A percentile compares a stretch with the other conserved stretches of the same genome.
These are phyloP conservation scores for Fusarium annulatum DNA, from an alignment of 2,329 filamentous ascomycete genomes.

Conservation along the genomic window DNA sequence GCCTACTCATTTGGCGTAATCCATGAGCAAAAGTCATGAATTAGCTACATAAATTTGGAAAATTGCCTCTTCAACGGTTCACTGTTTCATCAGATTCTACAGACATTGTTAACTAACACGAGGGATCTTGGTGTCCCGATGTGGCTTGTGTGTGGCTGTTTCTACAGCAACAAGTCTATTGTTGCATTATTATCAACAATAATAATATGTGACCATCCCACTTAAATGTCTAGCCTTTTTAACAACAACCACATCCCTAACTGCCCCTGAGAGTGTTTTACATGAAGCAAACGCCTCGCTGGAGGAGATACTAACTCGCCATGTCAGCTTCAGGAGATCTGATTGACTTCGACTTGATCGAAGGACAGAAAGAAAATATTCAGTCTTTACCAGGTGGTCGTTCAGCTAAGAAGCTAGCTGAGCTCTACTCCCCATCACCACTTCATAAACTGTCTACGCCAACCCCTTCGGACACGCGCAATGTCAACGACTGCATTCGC, in stretches of 20 bases:
- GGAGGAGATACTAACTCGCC: constrained; percentile 44
- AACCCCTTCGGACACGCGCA: constrained; percentile 77
- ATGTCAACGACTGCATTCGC: constrained; percentile 81
- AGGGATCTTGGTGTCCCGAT: neutral
- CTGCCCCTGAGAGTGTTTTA: constrained; percentile 24
- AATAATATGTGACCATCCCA: constrained; percentile 22
- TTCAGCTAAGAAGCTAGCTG: constrained; percentile 88
- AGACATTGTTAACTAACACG: neutral
- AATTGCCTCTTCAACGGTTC: too few relatives aligned
- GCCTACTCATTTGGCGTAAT: neutral
- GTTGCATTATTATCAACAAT: constrained; percentile 24
- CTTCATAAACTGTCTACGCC: constrained; percentile 69
- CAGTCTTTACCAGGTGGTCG: constrained; percentile 88
- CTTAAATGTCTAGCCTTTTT: constrained; percentile 10
- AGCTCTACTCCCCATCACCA: constrained; percentile 78
- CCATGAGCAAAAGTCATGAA: too few relatives aligned
- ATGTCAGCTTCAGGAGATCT: constrained; percentile 65
- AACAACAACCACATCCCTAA: constrained; percentile 24
- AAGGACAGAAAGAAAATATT: constrained; percentile 98
- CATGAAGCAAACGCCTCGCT: constrained; percentile 20
- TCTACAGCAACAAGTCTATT: constrained; percentile 36
- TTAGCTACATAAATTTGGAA: neutral
- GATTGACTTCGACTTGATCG: constrained; percentile 90
- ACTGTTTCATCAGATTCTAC: neutral
- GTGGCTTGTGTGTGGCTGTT: constrained; percentile 37